phyloP scores from a whole-genome alignment of 306 rosid genomes.

The Cicer yamashitae region DNA sequence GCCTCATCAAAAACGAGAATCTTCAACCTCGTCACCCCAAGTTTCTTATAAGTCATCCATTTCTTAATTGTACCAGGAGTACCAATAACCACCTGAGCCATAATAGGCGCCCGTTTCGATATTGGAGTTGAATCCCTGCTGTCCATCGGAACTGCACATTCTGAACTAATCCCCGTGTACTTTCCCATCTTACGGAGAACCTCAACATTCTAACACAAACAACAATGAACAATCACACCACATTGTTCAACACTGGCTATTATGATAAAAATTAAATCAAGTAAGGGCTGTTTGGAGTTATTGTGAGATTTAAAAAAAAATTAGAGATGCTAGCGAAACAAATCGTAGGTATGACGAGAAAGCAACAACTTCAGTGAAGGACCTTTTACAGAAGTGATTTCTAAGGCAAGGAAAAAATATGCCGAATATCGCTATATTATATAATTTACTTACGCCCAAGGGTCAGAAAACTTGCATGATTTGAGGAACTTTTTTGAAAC shows the following conservation, averaged over 20 bases:
- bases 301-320: no score
- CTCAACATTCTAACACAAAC: conserved; percentile 67
- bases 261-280: background rate
- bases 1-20: conserved; percentile 96
- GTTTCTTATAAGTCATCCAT: conserved; percentile 66
- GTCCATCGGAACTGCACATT: conserved; percentile 76
- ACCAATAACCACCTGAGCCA: conserved; percentile 87
- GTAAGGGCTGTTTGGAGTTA: background rate
- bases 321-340: no score
- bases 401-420: no score
- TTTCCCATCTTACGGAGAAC: conserved; percentile 89
- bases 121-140: conserved; percentile 49
- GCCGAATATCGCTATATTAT: no score
- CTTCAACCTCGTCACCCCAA: conserved; percentile 56
- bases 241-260: conserved; percentile 24
- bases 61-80: conserved; percentile 89
- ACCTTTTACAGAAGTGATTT: no score
- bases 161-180: conserved; percentile 74
- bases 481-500: no score
- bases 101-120: conserved; percentile 56
- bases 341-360: no score
- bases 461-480: no score
- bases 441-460: no score
- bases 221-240: conserved; percentile 10
- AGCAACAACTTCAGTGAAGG: no score